Evolutionary conservation across 2,329 filamentous ascomycete species (phyloP), one percentile per base, ranked within the genome.

Genomic region (Hypoxylon sp.): DNA sequence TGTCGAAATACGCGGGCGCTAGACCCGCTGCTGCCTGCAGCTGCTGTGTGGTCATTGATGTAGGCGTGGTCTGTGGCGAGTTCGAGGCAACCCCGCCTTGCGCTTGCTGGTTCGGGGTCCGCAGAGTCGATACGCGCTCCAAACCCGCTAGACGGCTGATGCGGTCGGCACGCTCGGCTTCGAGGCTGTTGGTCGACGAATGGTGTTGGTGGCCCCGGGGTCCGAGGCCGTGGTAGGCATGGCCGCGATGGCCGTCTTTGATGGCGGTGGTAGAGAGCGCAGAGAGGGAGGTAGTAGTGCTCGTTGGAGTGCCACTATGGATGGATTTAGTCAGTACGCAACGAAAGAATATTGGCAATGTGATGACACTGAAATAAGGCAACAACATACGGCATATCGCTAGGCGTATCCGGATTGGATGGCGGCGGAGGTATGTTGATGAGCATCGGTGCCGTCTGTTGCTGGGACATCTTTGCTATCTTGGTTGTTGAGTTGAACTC

Each of bases 61-160:
- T 85, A 2, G 84, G 83, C 0, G 84, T 84, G 19, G 82, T 87
- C 80, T 82, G 87, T 60, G 78, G 84, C 67, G 78, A 82, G 43
- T 83, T 81, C 13, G 80, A 79, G 32, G 78, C 75, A 67, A 72
- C 73, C 28, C 69, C 52, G 51, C 76, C 74, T 59, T 79, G 68
- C 68, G 28, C 28, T 30, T 65, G 43, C 32, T 76, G 70, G 71
- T 75, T 74, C 5, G 82, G 79, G 30, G 87, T 84, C 68, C 92
- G 90, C 46, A 91, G 86, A n/a, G 93, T 92, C 14, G 92, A 90
- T 63, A 98, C 90, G 62, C 93, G 90, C 79, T 97, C 94, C 38
- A 98, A 88, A n/a, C 95, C 95, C 11, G 94, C 93, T 21, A 98
- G 89, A 55, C 95, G 94, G 46, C 94, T 97, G 80, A 98, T 98